Percentiles rank a stretch among this genome's conserved stretches.
phyloP scores from a whole-genome alignment of 2,329 filamentous ascomycete species.

The Cladosporium austrohemisphaericum region DNA sequence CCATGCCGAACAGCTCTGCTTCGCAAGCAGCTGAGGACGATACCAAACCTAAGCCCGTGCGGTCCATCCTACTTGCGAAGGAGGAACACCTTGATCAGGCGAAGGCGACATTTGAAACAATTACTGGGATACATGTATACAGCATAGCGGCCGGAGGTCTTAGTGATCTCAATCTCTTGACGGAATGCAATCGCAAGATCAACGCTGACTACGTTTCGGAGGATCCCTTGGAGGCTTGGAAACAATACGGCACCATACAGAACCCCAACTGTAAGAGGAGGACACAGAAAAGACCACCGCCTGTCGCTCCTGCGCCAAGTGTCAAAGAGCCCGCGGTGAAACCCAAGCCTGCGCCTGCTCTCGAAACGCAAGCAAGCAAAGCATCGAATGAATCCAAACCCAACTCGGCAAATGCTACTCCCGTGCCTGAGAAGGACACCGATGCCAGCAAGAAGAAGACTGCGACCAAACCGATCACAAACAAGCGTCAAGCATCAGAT shows the following conservation, averaged over 20 bases:
- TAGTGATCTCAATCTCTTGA: constrained; percentile 64
- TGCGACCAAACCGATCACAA: constrained; percentile 35
- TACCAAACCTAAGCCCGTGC: constrained; percentile 50
- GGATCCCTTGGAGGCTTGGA: constrained; percentile 57
- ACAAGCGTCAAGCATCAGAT: constrained; percentile 60
- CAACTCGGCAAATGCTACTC: constrained; percentile 19
- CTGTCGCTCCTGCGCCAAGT: constrained; percentile 23
- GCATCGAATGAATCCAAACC: constrained; percentile 19
- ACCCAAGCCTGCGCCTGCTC: constrained; percentile 22
- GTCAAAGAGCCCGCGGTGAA: constrained; percentile 18
- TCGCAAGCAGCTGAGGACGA: constrained; percentile 49
- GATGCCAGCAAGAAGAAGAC: constrained; percentile 36
- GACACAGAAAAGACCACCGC: constrained; percentile 40
- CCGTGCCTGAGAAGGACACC: constrained; percentile 12
- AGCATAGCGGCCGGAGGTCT: constrained; percentile 70
- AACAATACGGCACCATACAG: constrained; percentile 68
- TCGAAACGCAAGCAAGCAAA: constrained; percentile 23
- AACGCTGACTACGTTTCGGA: constrained; percentile 53
- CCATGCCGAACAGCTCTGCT: constrained; percentile 64
- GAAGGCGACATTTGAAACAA: constrained; percentile 65
- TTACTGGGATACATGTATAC: constrained; percentile 81
- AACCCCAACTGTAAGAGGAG: constrained; percentile 65
- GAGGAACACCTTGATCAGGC: constrained; percentile 40
- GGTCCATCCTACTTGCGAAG: constrained; percentile 28
- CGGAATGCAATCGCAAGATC: constrained; percentile 65